These are phyloP conservation scores for Annulohypoxylon maeteangense DNA, from an alignment of 495 filamentous ascomycete species.

Conservation along the genomic window DNA sequence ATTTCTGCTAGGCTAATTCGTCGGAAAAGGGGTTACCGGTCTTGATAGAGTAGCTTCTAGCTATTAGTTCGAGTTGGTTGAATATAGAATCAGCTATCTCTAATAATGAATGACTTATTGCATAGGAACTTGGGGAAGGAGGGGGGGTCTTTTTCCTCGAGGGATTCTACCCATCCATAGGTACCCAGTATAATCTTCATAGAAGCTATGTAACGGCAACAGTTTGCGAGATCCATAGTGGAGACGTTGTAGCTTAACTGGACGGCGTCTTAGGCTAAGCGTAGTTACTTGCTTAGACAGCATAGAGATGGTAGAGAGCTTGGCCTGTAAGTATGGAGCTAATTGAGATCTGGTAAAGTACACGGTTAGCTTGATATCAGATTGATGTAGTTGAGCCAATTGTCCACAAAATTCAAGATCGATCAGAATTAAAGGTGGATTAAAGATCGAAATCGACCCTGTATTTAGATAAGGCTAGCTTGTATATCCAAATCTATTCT, in stretches of 20 bases:
- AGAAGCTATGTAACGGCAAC: not conserved
- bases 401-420: not conserved
- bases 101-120: not conserved
- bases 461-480: not conserved
- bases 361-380: not conserved
- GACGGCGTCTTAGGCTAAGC: not conserved
- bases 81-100: not conserved
- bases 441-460: conserved; percentile 2
- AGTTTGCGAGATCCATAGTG: not conserved
- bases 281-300: not conserved
- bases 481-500: conserved; percentile 1
- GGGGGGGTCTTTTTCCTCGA: not conserved
- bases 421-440: not conserved
- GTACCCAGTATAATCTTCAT: not conserved
- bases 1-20: not conserved
- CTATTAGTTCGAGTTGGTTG: not conserved
- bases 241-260: not conserved
- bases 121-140: not conserved
- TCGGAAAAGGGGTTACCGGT: not conserved
- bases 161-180: not conserved
- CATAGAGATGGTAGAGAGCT: not conserved
- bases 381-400: too few species aligned
- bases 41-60: not conserved
- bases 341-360: not conserved
- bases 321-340: not conserved